Conservation (phyloP, 805 yeast species). For the Diddensiella santjacobensis region DNA sequence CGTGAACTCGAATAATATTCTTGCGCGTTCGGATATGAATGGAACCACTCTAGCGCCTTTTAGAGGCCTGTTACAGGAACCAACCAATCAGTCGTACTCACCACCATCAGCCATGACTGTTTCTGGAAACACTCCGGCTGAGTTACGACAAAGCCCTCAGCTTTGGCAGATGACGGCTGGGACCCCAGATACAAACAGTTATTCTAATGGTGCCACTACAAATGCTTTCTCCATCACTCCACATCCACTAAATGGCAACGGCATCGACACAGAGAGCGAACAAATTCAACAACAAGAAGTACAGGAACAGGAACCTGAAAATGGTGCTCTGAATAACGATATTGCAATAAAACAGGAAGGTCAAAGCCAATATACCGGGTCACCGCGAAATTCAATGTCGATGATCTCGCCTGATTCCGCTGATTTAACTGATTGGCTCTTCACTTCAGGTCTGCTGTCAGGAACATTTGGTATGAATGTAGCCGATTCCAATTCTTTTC, state of each 20-base stretch:
- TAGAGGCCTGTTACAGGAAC: background rate
- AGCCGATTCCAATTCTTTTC: conserved; percentile 11
- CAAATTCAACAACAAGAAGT: background rate
- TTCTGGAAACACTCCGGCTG: background rate
- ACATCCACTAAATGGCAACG: background rate
- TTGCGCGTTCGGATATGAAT: background rate
- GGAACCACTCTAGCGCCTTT: background rate
- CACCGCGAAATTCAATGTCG: background rate
- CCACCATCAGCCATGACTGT: background rate
- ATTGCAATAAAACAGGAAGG: no score
- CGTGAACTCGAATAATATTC: background rate
- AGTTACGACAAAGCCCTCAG: background rate
- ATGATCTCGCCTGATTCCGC: conserved; percentile 10
- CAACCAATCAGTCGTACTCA: background rate
- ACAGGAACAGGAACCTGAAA: background rate
- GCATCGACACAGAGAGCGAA: no score
- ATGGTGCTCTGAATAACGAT: background rate
- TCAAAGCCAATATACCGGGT: background rate
- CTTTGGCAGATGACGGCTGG: background rate
- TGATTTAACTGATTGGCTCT: conserved; percentile 16
- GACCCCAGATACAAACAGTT: background rate
- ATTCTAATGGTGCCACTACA: background rate
- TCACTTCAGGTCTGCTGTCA: conserved; percentile 14
- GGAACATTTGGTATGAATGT: conserved; percentile 5
- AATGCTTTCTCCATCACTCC: background rate